These are phyloP conservation scores for Anisodus tanguticus DNA, from an alignment of 257 asterid genomes.

Conservation along the genomic window DNA sequence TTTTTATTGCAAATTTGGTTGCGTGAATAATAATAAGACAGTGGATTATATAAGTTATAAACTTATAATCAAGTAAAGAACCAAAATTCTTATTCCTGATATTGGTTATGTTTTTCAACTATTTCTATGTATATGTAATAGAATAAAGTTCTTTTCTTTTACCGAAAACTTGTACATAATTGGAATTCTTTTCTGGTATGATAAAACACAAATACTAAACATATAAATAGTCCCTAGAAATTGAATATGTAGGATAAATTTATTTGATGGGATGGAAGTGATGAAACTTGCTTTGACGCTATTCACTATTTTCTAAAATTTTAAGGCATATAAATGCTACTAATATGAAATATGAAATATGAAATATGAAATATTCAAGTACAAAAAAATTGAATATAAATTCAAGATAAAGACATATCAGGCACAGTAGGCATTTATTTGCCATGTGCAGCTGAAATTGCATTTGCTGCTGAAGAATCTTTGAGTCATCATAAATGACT, in stretches of 20 bases:
- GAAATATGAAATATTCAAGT: neutral
- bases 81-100: neutral
- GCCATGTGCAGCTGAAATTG: slow-evolving; percentile 27
- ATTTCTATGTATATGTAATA: neutral
- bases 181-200: too few species aligned
- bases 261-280: neutral
- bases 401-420: neutral
- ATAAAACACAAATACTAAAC: too few species aligned
- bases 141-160: too few species aligned
- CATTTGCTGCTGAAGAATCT: neutral
- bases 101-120: neutral
- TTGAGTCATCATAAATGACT: neutral
- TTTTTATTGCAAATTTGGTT: neutral
- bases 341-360: neutral
- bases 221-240: too few species aligned
- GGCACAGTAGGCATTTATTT: slow-evolving; percentile 9
- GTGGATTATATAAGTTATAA: too few species aligned
- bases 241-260: neutral
- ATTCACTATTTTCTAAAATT: too few species aligned
- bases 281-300: neutral
- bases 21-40: too few species aligned
- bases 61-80: neutral
- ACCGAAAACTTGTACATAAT: too few species aligned
- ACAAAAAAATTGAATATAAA: neutral
- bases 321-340: neutral